phyloP scores from a whole-genome alignment of 129 eudicot genomes.

The Centaurea solstitialis region DNA sequence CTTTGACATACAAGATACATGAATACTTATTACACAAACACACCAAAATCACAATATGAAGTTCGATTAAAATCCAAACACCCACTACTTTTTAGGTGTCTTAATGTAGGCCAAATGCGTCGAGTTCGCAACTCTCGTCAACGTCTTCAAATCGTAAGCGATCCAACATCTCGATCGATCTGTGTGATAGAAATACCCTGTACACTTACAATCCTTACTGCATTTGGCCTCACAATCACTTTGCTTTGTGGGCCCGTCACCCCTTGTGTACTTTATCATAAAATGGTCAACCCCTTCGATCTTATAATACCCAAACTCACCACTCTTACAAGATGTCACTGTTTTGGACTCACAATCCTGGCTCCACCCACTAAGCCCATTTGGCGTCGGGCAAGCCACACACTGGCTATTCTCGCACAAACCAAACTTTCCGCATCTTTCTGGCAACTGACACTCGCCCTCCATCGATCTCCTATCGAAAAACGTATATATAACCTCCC shows the following conservation, averaged over 20 bases:
- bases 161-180: slow-evolving; percentile 57
- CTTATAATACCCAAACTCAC: slow-evolving; percentile 38
- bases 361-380: slow-evolving; percentile 36
- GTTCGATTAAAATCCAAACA: too few relatives aligned
- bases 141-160: slow-evolving; percentile 54
- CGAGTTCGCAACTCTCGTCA: slow-evolving; percentile 35
- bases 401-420: slow-evolving; percentile 35
- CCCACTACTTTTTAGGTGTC: slow-evolving; percentile 29
- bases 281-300: slow-evolving; percentile 57
- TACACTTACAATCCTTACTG: slow-evolving; percentile 57
- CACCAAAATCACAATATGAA: background rate
- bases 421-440: slow-evolving; percentile 39
- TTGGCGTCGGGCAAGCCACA: slow-evolving; percentile 40
- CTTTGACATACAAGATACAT: too few relatives aligned
- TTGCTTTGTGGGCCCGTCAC: slow-evolving; percentile 39
- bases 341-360: slow-evolving; percentile 27
- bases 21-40: background rate
- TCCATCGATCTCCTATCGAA: slow-evolving; percentile 28
- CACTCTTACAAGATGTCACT: slow-evolving; percentile 30
- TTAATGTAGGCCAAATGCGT: slow-evolving; percentile 59
- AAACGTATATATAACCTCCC: slow-evolving; percentile 32
- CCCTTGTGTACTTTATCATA: slow-evolving; percentile 42
- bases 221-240: slow-evolving; percentile 53
- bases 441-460: slow-evolving; percentile 39
- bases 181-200: slow-evolving; percentile 58